Conservation (phyloP, 768 basidiomycete genomes). For the Dacryopinax primogenitus region DNA sequence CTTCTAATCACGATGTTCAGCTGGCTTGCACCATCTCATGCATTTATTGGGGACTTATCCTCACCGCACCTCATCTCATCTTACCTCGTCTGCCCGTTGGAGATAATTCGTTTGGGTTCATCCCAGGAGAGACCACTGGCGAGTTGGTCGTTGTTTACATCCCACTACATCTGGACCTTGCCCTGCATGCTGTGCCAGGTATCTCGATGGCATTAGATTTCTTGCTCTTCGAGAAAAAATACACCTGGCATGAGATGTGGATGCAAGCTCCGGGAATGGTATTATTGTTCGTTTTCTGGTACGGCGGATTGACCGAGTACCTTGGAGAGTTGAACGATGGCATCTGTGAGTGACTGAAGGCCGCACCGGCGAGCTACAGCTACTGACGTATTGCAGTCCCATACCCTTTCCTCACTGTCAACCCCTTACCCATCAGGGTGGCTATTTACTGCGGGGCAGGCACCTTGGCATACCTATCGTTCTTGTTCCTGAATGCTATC, state of each 20-base stretch:
- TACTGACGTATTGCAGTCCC: slow-evolving; percentile 39
- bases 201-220: slow-evolving; percentile 52
- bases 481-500: slow-evolving; percentile 46
- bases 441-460: slow-evolving; percentile 47
- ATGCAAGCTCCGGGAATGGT: slow-evolving; percentile 28
- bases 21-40: slow-evolving; percentile 36
- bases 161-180: slow-evolving; percentile 44
- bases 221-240: slow-evolving; percentile 49
- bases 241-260: slow-evolving; percentile 28
- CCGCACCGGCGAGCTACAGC: slow-evolving; percentile 9
- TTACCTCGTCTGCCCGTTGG: slow-evolving; percentile 27
- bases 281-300: slow-evolving; percentile 33
- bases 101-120: slow-evolving; percentile 23
- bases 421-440: slow-evolving; percentile 38
- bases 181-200: slow-evolving; percentile 53
- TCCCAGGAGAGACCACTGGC: slow-evolving; percentile 18
- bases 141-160: slow-evolving; percentile 31
- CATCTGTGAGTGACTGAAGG: slow-evolving; percentile 38
- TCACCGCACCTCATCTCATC: slow-evolving; percentile 47
- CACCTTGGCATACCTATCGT: slow-evolving; percentile 41
- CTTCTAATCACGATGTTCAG: slow-evolving; percentile 26
- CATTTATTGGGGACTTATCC: slow-evolving; percentile 59
- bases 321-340: slow-evolving; percentile 46
- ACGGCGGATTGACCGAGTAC: slow-evolving; percentile 54
- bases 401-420: slow-evolving; percentile 68